These are phyloP conservation scores for Chlamydomonas schloesseri DNA, from an alignment of 139 green algal species.

Conservation along the genomic window DNA sequence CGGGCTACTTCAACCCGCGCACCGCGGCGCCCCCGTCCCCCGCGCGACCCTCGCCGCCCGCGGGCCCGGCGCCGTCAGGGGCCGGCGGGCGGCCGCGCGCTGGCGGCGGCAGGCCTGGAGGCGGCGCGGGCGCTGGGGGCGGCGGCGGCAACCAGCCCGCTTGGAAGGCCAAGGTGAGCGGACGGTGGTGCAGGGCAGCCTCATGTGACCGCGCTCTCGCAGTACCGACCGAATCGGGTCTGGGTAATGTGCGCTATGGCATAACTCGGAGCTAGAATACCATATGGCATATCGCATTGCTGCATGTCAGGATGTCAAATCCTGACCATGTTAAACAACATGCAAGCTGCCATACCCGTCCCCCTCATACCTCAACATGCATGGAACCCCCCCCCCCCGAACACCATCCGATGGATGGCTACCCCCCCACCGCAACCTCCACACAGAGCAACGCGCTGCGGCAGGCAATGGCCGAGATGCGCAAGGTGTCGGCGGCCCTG, in stretches of 20 bases:
- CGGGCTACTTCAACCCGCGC: slow-evolving; percentile 37
- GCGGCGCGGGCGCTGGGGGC: not conserved
- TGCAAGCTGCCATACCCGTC: too few relatives aligned
- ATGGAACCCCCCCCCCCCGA: too few relatives aligned
- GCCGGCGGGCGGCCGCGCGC: not conserved
- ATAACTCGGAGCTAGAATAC: too few relatives aligned
- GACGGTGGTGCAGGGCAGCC: not conserved
- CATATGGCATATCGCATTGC: too few relatives aligned
- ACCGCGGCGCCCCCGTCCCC: not conserved
- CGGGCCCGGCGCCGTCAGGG: not conserved
- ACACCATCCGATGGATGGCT: too few relatives aligned
- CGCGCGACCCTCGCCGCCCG: not conserved
- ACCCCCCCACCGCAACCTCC: not conserved
- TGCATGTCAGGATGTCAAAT: too few relatives aligned
- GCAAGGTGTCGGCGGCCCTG: slow-evolving; percentile 45
- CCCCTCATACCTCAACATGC: too few relatives aligned
- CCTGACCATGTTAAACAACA: too few relatives aligned
- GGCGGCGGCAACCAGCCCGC: slow-evolving; percentile 33
- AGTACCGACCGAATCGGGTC: not conserved
- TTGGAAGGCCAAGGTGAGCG: slow-evolving; percentile 58
- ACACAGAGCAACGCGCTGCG: slow-evolving; percentile 54
- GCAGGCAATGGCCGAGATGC: slow-evolving; percentile 55
- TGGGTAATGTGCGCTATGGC: too few relatives aligned
- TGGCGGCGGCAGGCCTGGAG: not conserved
- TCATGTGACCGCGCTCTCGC: not conserved